A percentile compares a stretch with the other conserved stretches of the same genome.
Evolutionary conservation across 2,329 filamentous ascomycete species (phyloP).

Genomic region (Paracoccidioides lutzii): DNA sequence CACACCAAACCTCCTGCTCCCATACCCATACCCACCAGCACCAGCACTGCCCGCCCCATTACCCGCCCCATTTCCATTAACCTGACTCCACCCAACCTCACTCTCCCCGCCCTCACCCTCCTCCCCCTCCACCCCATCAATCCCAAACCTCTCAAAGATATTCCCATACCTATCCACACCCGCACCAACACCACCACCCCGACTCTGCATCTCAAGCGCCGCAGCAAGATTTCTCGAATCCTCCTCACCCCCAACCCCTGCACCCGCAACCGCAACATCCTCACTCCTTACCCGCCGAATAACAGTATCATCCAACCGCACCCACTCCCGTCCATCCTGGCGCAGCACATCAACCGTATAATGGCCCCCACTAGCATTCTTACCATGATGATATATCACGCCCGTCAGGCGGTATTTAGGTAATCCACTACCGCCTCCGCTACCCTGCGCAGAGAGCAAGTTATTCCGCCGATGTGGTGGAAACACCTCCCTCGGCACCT

Average conservation of each 20-base stretch:
- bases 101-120: conserved; percentile 53
- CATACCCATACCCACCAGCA: conserved; percentile 27
- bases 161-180: conserved; percentile 44
- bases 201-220: conserved; percentile 48
- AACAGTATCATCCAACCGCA: conserved; percentile 85
- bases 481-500: conserved; percentile 83
- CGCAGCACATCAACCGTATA: conserved; percentile 96
- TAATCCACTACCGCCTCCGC: conserved; percentile 53
- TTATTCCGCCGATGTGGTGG: conserved; percentile 58
- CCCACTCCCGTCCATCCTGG: conserved; percentile 91
- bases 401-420: conserved; percentile 77
- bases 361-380: conserved; percentile 88
- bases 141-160: conserved; percentile 56
- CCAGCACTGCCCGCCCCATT: conserved; percentile 18
- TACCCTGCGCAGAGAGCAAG: conserved; percentile 49
- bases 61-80: conserved; percentile 39
- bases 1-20: conserved; percentile 56
- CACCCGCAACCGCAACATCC: conserved; percentile 64
- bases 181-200: neutral
- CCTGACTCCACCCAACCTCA: conserved; percentile 66
- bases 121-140: conserved; percentile 53
- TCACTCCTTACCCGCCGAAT: conserved; percentile 75
- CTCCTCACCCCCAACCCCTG: conserved; percentile 54
- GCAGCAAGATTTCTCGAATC: conserved; percentile 55
- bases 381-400: conserved; percentile 95